Base-by-base conservation (phyloP, 208 protist species). In the Crithidia sp. region DNA sequence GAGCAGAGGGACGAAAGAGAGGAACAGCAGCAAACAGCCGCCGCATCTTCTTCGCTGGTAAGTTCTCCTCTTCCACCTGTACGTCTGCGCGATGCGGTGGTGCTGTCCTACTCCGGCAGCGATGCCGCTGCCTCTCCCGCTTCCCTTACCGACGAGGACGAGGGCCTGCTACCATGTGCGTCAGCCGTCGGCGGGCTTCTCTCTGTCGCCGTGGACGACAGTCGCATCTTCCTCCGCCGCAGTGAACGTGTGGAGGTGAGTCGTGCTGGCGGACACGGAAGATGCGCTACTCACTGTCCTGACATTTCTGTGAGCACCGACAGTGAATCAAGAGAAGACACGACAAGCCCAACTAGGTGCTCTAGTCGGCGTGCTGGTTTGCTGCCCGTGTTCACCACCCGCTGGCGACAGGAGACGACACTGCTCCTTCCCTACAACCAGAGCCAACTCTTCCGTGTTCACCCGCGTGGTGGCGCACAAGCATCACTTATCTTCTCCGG, bases 381-480 rank as follows among this genome's bases (percentile, higher is more conserved):
- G 9, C 45, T 68, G 3, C 64, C 64, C 19, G 10, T 77, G 6
- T 77, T n/a, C 43, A 47, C 50, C 0, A 68, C 58, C 14, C 65
- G 47, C 16, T 79, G 74, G 74, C 63, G 17, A 44, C 67, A 79
- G 41, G 74, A 74, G 39, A 39, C 60, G 9, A 74, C 61, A 36
- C 40, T 64, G 36, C 28, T 70, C 39, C 53, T 79, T 36, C 41
- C 70, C 16, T 44, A 79, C 39, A 61, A 37, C 4, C 67, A 67
- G 36, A 57, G 40, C n/a, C 63, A 62, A 3, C 60, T 79, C 43
- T 56, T 54, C 53, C 67, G 74, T 28, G 61, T 79, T 5, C 67
- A 37, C 6, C 59, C 67, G 39, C 52, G 61, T 10, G 47, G 67
- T 39, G 74, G 66, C 8, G 61, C 52, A 8, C 56, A 67, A 39